A percentile compares a stretch with the other conserved stretches of the same genome.
Conservation (phyloP, 768 basidiomycete genomes). For the Leucogyrophana mollusca region DNA sequence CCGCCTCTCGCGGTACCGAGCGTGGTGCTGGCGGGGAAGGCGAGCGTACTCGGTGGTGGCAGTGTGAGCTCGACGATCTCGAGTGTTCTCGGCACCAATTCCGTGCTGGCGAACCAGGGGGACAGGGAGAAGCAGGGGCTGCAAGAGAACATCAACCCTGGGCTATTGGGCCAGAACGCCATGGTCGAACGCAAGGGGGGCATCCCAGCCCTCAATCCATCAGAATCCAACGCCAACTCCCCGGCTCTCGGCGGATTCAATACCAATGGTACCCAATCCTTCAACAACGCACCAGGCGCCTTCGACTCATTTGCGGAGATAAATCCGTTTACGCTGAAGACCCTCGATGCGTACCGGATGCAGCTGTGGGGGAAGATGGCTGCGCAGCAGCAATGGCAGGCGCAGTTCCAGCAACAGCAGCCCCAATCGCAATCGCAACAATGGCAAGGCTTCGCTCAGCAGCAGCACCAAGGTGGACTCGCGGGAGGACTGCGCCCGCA, state of each 20-base stretch:
- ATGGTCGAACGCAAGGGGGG: no score
- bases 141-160: conserved; percentile 81
- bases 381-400: conserved; percentile 63
- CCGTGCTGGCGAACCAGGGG: no score
- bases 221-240: conserved; percentile 26
- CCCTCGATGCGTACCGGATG: conserved; percentile 84
- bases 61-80: no score
- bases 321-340: conserved; percentile 87
- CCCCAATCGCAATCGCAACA: conserved; percentile 32
- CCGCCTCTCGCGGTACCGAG: conserved; percentile 55
- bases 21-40: conserved; percentile 23
- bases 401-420: conserved; percentile 37
- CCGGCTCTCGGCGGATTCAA: conserved; percentile 20
- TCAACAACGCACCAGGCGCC: conserved; percentile 35
- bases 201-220: conserved; percentile 29
- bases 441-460: conserved; percentile 16
- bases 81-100: no score
- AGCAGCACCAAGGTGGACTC: conserved; percentile 33
- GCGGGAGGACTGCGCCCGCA: conserved; percentile 41
- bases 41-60: no score
- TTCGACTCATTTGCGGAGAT: conserved; percentile 80
- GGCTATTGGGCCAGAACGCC: not conserved
- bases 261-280: no score
- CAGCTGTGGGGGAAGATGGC: conserved; percentile 93
- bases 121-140: no score